A percentile compares a stretch with the other conserved stretches of the same genome.
Conservation (phyloP, 176 grass and related monocot species). For the Poa annua region DNA sequence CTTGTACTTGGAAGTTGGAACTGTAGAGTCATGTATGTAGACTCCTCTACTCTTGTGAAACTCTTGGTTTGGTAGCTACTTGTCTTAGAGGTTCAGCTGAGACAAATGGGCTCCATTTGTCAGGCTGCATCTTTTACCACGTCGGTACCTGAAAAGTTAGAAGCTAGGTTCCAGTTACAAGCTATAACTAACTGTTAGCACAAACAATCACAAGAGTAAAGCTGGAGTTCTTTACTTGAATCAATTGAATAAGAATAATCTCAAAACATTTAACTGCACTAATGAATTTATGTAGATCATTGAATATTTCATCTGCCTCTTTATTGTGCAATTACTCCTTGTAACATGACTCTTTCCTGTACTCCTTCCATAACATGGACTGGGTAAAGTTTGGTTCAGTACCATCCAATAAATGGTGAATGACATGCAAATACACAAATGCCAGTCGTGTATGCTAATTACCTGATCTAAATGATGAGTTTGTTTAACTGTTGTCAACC, state of each 20-base stretch:
- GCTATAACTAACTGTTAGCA: not conserved
- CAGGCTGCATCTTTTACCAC: not conserved
- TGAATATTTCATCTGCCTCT: constrained; percentile 2
- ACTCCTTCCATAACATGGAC: constrained; percentile 4
- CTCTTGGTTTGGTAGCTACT: not conserved
- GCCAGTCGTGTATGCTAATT: not conserved
- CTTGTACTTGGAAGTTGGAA: not conserved
- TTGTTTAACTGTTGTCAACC: constrained; percentile 30
- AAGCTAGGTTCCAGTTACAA: not conserved
- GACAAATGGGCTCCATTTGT: not conserved
- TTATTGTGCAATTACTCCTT: not conserved
- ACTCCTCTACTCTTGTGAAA: not conserved
- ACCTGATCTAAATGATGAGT: not conserved
- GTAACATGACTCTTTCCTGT: constrained; percentile 3
- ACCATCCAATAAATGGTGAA: constrained; percentile 2
- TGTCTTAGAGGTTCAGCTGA: constrained; percentile 6
- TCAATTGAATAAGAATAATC: not conserved
- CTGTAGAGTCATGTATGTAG: not conserved
- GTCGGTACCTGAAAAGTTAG: not conserved
- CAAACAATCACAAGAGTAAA: constrained; percentile 1
- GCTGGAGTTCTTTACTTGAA: not conserved
- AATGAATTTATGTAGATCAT: not conserved
- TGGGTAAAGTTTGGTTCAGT: not conserved
- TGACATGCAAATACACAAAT: not conserved
- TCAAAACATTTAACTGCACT: constrained; percentile 17